Percentiles rank a stretch among this genome's conserved stretches.
These are phyloP conservation scores for Petunia axillaris DNA, from an alignment of 257 asterid species.

Conservation along the genomic window DNA sequence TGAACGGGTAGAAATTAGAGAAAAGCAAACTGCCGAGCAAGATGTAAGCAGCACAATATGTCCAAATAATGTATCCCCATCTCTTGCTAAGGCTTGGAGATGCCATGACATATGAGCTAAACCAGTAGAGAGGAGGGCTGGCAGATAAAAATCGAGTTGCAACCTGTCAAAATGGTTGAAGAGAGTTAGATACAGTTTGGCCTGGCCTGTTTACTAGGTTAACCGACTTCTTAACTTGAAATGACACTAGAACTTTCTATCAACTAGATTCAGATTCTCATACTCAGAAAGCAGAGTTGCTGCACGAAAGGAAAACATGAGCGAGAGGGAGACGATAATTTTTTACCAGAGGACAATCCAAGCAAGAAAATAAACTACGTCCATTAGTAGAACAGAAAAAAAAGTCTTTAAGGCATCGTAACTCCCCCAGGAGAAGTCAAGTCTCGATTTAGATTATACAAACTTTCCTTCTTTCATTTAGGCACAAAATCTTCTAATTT, in stretches of 20 bases:
- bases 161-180: slow-evolving; percentile 51
- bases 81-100: slow-evolving; percentile 48
- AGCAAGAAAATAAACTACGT: not conserved
- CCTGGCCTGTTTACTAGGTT: not conserved
- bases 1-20: slow-evolving; percentile 95
- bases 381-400: not conserved
- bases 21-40: slow-evolving; percentile 81
- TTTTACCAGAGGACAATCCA: not conserved
- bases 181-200: not conserved
- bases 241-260: slow-evolving; percentile 4
- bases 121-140: slow-evolving; percentile 87
- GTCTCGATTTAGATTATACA: not conserved
- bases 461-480: not conserved
- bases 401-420: too few relatives aligned
- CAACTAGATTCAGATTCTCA: slow-evolving; percentile 8
- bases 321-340: not conserved
- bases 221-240: not conserved
- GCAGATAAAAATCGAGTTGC: slow-evolving; percentile 91
- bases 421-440: slow-evolving; percentile 1
- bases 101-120: slow-evolving; percentile 63
- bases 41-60: slow-evolving; percentile 73
- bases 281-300: not conserved
- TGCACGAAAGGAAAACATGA: not conserved
- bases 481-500: not conserved
- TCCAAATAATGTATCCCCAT: slow-evolving; percentile 80